Base-by-base conservation (phyloP, 148 eudicot genomes). In the Oxyria digyna region DNA sequence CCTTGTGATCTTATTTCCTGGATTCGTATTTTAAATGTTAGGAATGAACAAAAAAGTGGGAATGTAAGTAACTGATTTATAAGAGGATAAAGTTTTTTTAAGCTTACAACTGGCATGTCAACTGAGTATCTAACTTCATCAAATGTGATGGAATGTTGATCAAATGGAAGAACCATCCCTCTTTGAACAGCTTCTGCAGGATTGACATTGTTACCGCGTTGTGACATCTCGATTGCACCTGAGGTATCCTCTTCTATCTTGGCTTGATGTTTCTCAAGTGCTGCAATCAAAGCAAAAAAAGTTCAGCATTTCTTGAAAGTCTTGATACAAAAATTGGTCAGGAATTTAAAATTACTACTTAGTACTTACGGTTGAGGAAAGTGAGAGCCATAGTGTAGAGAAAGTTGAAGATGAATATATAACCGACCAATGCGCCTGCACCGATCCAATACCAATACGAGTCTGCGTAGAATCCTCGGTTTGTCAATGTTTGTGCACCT, bases 131-230 rank as follows among this genome's bases (percentile, higher is more conserved):
- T 78, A 67, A 91, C 71, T 46, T 88, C 81, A 63, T 88, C 85
- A 49, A 91, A 91, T 1, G 95, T 81, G 55, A 91, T 87, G 71
- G 75, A 81, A 77, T 84, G 91, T 42, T 81, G 91, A 67, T 87
- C 87, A 40, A 91, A 91, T 6, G 97, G 97, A 78, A 91, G 87
- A 69, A 87, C 74, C 91, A 91, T 91, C 78, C 97, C 95, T 64
- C 71, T 71, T 43, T 41, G 42, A 8, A 20, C 67, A 4, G 67
- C 8, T 7, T 20, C 14, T 12, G 18, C 67, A 31, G 2, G 17
- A 33, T 31, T 62, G 40, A 38, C 14, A 17, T 66, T 37, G 69
- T 23, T 41, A 73, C 70, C 76, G 48, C 57, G 68, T 24, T 75
- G 71, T 45, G 73, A 59, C 68, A 80, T 24, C 62, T 83, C 80